These are phyloP conservation scores for Wickerhamiella domercqiae DNA, from an alignment of 805 yeast genomes.

Conservation along the genomic window DNA sequence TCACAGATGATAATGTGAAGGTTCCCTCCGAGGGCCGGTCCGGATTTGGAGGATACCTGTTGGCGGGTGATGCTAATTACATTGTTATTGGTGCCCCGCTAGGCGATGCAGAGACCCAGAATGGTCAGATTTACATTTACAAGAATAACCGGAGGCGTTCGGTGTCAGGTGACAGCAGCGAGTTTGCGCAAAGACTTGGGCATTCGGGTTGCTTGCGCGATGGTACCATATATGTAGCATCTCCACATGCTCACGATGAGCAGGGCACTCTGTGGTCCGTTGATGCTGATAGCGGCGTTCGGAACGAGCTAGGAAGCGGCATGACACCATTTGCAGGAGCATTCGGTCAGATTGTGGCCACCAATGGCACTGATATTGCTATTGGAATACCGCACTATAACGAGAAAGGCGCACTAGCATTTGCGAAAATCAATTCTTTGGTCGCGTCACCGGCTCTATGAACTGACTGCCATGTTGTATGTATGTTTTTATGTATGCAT, in stretches of 20 bases:
- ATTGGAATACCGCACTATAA: slow-evolving; percentile 21
- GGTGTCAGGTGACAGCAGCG: slow-evolving; percentile 3
- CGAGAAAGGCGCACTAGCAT: slow-evolving; percentile 2
- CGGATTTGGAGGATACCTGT: slow-evolving; percentile 20
- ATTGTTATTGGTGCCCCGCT: slow-evolving; percentile 23
- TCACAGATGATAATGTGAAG: slow-evolving; percentile 11
- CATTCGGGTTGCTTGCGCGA: slow-evolving; percentile 20
- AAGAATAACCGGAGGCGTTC: slow-evolving; percentile 14
- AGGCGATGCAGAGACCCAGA: slow-evolving; percentile 16
- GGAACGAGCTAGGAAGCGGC: slow-evolving; percentile 18
- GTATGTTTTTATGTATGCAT: not conserved
- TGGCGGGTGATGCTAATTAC: slow-evolving; percentile 17
- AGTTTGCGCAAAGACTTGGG: slow-evolving; percentile 23
- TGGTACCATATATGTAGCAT: slow-evolving; percentile 25
- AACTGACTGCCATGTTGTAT: not conserved
- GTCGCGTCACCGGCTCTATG: slow-evolving; percentile 1
- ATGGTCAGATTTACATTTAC: slow-evolving; percentile 32
- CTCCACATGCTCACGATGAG: slow-evolving; percentile 29
- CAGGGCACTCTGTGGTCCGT: slow-evolving; percentile 35
- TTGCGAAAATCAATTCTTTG: slow-evolving; percentile 6
- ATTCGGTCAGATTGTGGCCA: slow-evolving; percentile 30
- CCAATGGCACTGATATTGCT: slow-evolving; percentile 10
- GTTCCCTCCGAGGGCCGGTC: slow-evolving; percentile 4
- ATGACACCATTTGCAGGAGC: slow-evolving; percentile 22
- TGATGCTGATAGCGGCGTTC: slow-evolving; percentile 18